Base-by-base conservation (phyloP, 805 yeast genomes). In the Starmerella tilneyi region DNA sequence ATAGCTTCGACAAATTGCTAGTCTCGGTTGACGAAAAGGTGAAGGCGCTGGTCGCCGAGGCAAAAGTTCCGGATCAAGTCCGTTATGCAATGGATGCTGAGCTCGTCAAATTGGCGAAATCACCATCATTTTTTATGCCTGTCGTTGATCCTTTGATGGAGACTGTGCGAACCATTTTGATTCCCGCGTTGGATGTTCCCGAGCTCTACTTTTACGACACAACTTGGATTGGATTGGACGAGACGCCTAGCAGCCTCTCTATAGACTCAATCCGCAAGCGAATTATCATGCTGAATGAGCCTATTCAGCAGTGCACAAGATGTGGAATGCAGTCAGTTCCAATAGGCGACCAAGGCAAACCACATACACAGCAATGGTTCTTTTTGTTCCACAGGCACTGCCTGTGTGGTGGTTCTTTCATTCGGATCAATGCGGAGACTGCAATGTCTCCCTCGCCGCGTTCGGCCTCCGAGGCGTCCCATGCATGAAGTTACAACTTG, bases 371-470 rank as follows among this genome's bases (percentile, higher is more conserved):
- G 44, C 67, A 44, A 50, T 66, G 84, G 81, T 72, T 81, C 0
- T 67, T 76, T 64, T 78, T 80, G 1, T 79, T 76, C 59, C 86
- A 80, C 53, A 67, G 86, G 49, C 75, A 75, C 21, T 83, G 94
- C 62, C 65, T 82, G 28, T 83, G 94, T 61, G 92, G 92, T 0
- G 81, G 84, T 30, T 71, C 78, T 4, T 81, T 89, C 89, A 16
- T 28, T n/a, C 41, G 41, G 17, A 20, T 38, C 13, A 38, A n/a
- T 38, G 15, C 24, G 29, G 30, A 15, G n/a, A 11, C 12, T 34
- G 4, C 38, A 16, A 11, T 6, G 15, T 5, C 28, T 5, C 27
- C 27, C 13, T 4, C 38, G 15, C 19, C 38, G 15, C 38, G 38
- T 9, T 19, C 38, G 19, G 15, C 27, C n/a, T 34, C 38, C 6